These are phyloP conservation scores for Begonia loranthoides DNA, from an alignment of 306 rosid species.

Conservation along the genomic window DNA sequence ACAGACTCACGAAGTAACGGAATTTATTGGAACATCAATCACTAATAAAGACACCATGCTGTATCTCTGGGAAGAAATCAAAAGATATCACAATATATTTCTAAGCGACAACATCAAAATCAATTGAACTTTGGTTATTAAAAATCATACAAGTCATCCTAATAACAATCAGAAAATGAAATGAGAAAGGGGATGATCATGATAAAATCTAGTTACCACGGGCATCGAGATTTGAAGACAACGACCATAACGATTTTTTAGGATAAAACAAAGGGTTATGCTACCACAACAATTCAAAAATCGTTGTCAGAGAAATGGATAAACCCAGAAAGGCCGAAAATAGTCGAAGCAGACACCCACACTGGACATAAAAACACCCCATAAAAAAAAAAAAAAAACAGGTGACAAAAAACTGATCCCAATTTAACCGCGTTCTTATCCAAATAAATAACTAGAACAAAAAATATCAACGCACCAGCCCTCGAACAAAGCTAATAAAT, in stretches of 20 bases:
- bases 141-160: too few species aligned
- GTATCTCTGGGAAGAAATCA: conserved; percentile 7
- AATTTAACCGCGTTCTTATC: conserved; percentile 17
- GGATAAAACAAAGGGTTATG: too few species aligned
- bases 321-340: conserved; percentile 17
- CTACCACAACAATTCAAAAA: conserved; percentile 6
- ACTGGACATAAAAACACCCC: conserved; percentile 4
- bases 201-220: too few species aligned
- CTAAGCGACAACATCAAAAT: too few species aligned
- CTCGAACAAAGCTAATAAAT: background rate
- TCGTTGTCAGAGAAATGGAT: conserved; percentile 9
- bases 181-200: too few species aligned
- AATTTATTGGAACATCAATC: conserved; percentile 1
- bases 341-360: conserved; percentile 5
- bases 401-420: conserved; percentile 6
- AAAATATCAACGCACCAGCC: conserved; percentile 2
- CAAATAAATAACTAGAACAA: conserved; percentile 6
- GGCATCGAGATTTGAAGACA: too few species aligned
- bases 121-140: too few species aligned
- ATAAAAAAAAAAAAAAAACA: too few species aligned
- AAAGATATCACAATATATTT: too few species aligned
- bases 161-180: too few species aligned
- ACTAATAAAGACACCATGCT: conserved; percentile 5
- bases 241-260: too few species aligned
- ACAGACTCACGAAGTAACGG: conserved; percentile 1